Evolutionary conservation across 345 rosid species (phyloP), one percentile per base, ranked within the genome.

Genomic region (Aquilaria yunnanensis): DNA sequence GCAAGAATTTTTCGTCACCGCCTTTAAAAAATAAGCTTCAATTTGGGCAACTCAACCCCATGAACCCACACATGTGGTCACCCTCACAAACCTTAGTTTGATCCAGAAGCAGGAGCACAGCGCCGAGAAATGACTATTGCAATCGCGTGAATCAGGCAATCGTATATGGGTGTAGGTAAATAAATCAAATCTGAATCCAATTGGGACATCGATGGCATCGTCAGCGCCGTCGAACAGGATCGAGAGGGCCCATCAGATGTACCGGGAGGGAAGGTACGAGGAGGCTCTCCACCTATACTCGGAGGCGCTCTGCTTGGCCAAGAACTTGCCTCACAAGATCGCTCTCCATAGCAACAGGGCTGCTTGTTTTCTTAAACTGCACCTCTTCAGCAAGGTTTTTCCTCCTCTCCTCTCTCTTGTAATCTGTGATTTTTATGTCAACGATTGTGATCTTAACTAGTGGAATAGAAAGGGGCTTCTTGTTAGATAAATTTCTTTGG

Each of bases 331-430:
- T 10, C 97, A 87, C 72, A 87, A 77, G 87, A 93, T 93, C 79
- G 85, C 96, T 61, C 70, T 93, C 64, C 96, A 93, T 67, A 93
- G 98, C 70, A 93, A 93, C 67, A 76, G 97, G 51, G 98, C 98
- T 58, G 97, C 97, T 73, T 93, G 98, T 70, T 93, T 65, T 62
- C 68, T 93, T 74, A 93, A 90, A 56, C 59, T 93, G 47, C 97
- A 84, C 73, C 75, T 77, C 70, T 93, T 93, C 94, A 74, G 78
- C 47, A 77, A 81, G 92, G 97, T 92, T 14, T 47, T 0, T 14
- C 23, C 12, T 32, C 32, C 13, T 12, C 54, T 30, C 32, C 47
- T 47, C 37, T 5, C 46, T 48, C 14, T 12, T 32, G 23, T 52
- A 12, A 13, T 14, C 33, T 10, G 55, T 6, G 13, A 11, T 34